phyloP scores from a whole-genome alignment of 495 filamentous ascomycete species.

The Penicillium samsonianum region DNA sequence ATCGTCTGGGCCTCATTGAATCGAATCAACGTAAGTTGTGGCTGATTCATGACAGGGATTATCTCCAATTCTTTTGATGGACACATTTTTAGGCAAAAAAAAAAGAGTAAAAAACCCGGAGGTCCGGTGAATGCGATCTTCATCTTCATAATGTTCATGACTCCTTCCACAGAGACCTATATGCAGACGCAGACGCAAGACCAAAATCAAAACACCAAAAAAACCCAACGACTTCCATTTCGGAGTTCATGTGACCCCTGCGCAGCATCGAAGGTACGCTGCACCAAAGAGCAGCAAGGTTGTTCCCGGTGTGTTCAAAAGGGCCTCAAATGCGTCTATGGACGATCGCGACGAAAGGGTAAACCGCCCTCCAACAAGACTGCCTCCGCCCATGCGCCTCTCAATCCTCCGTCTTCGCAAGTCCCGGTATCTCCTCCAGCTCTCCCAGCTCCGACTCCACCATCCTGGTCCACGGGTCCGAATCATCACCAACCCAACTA shows the following conservation, averaged over 20 bases:
- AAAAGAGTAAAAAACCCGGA: too few species aligned
- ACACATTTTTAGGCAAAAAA: too few species aligned
- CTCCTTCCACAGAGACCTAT: constrained; percentile 19
- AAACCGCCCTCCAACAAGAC: constrained; percentile 3
- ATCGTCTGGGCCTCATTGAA: too few species aligned
- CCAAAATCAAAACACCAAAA: background rate
- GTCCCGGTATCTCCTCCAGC: background rate
- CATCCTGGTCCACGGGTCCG: background rate
- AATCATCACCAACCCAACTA: background rate
- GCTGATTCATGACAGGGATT: too few species aligned
- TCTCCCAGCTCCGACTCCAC: too few species aligned
- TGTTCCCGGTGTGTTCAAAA: constrained; percentile 7
- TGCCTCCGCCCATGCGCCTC: too few species aligned
- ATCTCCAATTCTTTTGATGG: too few species aligned
- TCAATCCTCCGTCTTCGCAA: too few species aligned
- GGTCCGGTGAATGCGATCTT: too few species aligned
- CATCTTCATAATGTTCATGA: too few species aligned
- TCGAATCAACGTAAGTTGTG: too few species aligned
- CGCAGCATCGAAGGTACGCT: constrained; percentile 2
- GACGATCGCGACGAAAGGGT: constrained; percentile 4
- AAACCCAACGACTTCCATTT: background rate
- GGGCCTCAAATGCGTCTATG: constrained; percentile 4
- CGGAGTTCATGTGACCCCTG: constrained; percentile 7
- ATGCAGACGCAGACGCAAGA: background rate
- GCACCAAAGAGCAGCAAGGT: constrained; percentile 1